Conservation (phyloP, 2,329 filamentous ascomycete species). For the Hymenotorrendiella dingleyae region DNA sequence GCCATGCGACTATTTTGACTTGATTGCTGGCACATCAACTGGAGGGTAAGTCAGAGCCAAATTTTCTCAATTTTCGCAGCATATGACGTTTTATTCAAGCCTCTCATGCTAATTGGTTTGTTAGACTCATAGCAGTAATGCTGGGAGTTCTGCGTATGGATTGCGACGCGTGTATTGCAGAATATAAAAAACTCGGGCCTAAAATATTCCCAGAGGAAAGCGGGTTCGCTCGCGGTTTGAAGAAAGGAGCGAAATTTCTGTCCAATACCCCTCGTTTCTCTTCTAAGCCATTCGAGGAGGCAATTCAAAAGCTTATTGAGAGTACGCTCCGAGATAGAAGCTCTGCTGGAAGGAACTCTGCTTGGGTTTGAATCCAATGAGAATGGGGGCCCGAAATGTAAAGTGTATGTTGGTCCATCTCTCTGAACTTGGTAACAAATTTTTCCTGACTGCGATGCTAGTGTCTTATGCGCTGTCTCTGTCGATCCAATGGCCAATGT, state of each 20-base stretch:
- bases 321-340: neutral
- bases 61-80: no score
- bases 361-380: neutral
- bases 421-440: neutral
- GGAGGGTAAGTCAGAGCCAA: no score
- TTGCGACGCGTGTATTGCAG: slow-evolving; percentile 30
- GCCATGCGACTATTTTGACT: slow-evolving; percentile 47
- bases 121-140: slow-evolving; percentile 37
- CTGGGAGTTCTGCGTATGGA: slow-evolving; percentile 32
- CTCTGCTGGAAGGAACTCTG: neutral
- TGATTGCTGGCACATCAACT: slow-evolving; percentile 46
- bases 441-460: neutral
- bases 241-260: neutral
- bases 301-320: neutral
- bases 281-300: neutral
- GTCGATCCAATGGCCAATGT: neutral
- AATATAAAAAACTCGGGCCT: slow-evolving; percentile 21
- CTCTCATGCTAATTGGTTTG: no score
- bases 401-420: slow-evolving; percentile 2
- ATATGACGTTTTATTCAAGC: no score
- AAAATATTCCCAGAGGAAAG: slow-evolving; percentile 3
- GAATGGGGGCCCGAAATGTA: neutral
- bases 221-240: neutral
- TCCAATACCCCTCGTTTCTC: neutral
- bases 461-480: neutral